Evolutionary conservation across 305 asterid genomes (phyloP).

Genomic region (Fraxinus angustifolia): DNA sequence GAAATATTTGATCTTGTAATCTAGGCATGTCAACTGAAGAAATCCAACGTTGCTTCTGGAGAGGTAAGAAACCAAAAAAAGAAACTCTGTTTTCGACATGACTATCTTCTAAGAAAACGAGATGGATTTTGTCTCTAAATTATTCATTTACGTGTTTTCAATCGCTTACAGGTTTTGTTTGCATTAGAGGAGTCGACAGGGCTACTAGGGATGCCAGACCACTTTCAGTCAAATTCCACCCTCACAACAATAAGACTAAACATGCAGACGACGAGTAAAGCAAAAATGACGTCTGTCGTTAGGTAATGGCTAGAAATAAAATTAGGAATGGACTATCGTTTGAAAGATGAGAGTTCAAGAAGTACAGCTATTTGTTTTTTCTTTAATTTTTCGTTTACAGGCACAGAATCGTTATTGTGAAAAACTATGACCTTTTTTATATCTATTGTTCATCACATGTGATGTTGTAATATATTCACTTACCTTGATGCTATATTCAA

Average conservation of each 20-base stretch:
- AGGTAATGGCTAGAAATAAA: neutral
- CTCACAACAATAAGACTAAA: conserved; percentile 16
- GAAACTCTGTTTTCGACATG: neutral
- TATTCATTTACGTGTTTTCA: neutral
- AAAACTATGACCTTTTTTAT: too few species aligned
- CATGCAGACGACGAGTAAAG: neutral
- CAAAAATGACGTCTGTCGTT: neutral
- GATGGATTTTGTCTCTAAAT: neutral
- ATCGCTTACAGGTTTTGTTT: conserved; percentile 27
- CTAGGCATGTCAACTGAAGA: conserved; percentile 28
- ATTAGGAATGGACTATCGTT: neutral
- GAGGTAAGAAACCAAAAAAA: conserved; percentile 24
- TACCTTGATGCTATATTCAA: too few species aligned
- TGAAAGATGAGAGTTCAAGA: neutral
- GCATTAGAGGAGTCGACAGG: conserved; percentile 32
- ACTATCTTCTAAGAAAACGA: neutral
- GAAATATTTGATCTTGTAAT: neutral
- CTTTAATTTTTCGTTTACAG: too few species aligned
- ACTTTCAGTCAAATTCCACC: conserved; percentile 25
- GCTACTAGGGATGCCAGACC: conserved; percentile 6
- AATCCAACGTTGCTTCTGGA: conserved; percentile 26
- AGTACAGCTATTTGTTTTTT: neutral
- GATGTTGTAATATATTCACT: too few species aligned
- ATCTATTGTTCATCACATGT: neutral
- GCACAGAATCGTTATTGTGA: too few species aligned